A percentile compares a stretch with the other conserved stretches of the same genome.
Evolutionary conservation across 495 filamentous ascomycete genomes (phyloP).

Genomic region (Amorphotheca resinae): DNA sequence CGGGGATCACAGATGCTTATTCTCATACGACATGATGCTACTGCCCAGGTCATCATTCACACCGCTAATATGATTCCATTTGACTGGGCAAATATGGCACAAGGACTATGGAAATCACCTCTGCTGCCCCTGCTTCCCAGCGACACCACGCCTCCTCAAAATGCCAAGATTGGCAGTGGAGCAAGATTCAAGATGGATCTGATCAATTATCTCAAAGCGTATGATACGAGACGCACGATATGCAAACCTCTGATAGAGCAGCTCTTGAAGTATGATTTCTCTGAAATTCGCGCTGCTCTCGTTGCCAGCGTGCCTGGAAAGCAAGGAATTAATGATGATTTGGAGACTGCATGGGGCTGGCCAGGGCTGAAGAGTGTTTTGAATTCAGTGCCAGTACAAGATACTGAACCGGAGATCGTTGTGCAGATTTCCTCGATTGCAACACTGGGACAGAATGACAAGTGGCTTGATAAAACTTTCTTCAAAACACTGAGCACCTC

Average conservation of each 20-base stretch:
- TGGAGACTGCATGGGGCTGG: constrained; percentile 60
- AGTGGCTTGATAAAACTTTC: constrained; percentile 60
- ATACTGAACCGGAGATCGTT: constrained; percentile 43
- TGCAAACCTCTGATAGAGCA: constrained; percentile 39
- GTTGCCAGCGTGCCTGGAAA: constrained; percentile 65
- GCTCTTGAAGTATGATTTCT: constrained; percentile 57
- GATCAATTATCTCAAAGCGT: constrained; percentile 57
- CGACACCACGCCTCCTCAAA: not conserved
- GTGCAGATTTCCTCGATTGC: constrained; percentile 77
- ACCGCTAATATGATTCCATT: constrained; percentile 79
- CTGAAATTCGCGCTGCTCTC: constrained; percentile 54
- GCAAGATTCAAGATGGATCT: constrained; percentile 64
- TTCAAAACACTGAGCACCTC: constrained; percentile 26
- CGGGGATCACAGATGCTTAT: constrained; percentile 49
- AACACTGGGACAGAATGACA: constrained; percentile 58
- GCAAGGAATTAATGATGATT: constrained; percentile 35
- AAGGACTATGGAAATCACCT: constrained; percentile 74
- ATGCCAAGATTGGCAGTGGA: constrained; percentile 42
- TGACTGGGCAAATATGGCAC: constrained; percentile 83
- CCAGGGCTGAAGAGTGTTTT: constrained; percentile 50
- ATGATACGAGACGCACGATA: constrained; percentile 42
- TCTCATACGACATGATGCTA: constrained; percentile 61
- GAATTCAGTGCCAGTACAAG: constrained; percentile 32
- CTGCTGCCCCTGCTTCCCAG: constrained; percentile 38
- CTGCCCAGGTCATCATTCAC: constrained; percentile 71